Conservation (phyloP, 768 basidiomycete species). For the Mycena pura region DNA sequence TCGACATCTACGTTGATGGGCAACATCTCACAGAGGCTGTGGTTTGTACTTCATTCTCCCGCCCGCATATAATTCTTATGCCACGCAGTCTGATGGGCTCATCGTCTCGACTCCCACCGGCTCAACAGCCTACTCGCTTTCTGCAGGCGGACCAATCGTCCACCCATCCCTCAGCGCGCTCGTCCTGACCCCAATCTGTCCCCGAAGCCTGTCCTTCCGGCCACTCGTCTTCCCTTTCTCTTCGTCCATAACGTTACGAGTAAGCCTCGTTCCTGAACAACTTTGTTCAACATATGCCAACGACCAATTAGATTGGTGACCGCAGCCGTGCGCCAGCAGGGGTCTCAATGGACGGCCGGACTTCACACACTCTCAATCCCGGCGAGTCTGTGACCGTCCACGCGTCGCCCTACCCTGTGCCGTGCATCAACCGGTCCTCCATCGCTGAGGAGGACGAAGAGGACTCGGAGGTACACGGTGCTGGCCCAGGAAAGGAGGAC, state of each 20-base stretch:
- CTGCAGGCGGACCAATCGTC: conserved; percentile 94
- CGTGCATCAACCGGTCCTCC: conserved; percentile 89
- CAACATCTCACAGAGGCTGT: conserved; percentile 96
- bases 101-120: conserved; percentile 97
- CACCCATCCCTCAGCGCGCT: conserved; percentile 91
- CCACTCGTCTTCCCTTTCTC: conserved; percentile 90
- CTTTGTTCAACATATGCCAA: conserved; percentile 4
- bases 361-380: conserved; percentile 80
- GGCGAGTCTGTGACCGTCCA: conserved; percentile 87
- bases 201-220: conserved; percentile 89
- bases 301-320: conserved; percentile 77
- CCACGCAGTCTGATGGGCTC: conserved; percentile 82
- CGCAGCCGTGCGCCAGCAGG: conserved; percentile 86
- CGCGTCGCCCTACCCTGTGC: conserved; percentile 88
- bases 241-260: conserved; percentile 75
- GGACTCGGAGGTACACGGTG: conserved; percentile 57
- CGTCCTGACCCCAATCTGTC: conserved; percentile 95
- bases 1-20: conserved; percentile 92
- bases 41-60: conserved; percentile 54
- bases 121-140: conserved; percentile 95
- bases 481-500: conserved; percentile 81
- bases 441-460: conserved; percentile 59
- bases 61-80: conserved; percentile 15
- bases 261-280: conserved; percentile 41
- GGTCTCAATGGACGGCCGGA: conserved; percentile 92